Evolutionary conservation across 164 flowering plant species (phyloP).

Genomic region (Chloranthus sessilifolius): DNA sequence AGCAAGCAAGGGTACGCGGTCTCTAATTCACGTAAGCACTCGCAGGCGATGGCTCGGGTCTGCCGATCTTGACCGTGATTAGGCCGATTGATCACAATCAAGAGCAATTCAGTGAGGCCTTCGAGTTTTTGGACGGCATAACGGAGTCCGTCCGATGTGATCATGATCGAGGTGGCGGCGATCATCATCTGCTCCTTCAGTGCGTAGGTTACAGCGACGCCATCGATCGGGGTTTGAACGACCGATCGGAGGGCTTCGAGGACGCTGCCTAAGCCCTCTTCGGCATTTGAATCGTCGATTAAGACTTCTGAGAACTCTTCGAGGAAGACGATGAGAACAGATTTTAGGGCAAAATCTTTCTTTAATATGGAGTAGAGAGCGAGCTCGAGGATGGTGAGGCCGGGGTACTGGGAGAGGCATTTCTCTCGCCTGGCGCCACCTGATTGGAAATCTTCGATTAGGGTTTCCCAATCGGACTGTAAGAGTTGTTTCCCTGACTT

Average conservation of each 20-base stretch:
- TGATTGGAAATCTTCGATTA: conserved; percentile 76
- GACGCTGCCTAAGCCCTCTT: conserved; percentile 26
- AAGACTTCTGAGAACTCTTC: conserved; percentile 32
- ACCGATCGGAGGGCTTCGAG: conserved; percentile 49
- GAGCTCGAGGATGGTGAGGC: conserved; percentile 40
- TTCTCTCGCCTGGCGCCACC: conserved; percentile 29
- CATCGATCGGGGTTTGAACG: conserved; percentile 61
- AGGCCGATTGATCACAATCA: conserved; percentile 69
- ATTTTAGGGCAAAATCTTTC: conserved; percentile 48
- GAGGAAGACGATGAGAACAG: conserved; percentile 48
- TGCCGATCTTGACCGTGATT: conserved; percentile 84
- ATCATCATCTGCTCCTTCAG: conserved; percentile 72
- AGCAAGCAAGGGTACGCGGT: conserved; percentile 60
- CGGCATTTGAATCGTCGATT: conserved; percentile 11
- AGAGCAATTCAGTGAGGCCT: conserved; percentile 50
- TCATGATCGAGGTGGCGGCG: conserved; percentile 51
- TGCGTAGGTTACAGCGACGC: conserved; percentile 26
- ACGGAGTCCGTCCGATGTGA: conserved; percentile 18
- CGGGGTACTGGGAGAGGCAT: conserved; percentile 36
- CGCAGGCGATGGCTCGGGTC: conserved; percentile 67
- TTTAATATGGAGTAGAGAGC: conserved; percentile 50
- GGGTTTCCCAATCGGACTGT: conserved; percentile 66
- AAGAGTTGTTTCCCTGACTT: conserved; percentile 41
- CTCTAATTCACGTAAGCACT: conserved; percentile 87
- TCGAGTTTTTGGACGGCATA: conserved; percentile 21